Evolutionary conservation across 192 early-diverging fungal genomes (phyloP).

Genomic region (Phycomyces nitens): DNA sequence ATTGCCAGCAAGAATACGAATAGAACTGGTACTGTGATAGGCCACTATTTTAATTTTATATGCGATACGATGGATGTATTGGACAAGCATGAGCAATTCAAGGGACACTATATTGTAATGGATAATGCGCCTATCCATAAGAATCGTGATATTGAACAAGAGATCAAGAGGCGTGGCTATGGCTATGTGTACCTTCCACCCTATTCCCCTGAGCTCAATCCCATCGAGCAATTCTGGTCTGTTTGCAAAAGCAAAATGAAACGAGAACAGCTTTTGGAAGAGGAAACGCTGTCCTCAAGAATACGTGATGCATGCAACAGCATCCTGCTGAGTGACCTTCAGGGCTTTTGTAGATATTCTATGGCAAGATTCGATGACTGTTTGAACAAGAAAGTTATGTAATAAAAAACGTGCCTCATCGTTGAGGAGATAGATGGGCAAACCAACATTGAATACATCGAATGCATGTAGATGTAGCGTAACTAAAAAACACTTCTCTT

Average conservation of each 20-base stretch:
- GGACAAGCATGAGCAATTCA: slow-evolving; percentile 1
- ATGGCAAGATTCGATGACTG: slow-evolving; percentile 2
- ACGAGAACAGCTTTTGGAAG: slow-evolving; percentile 5
- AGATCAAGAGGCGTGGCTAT: slow-evolving; percentile 10
- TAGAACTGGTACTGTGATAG: neutral
- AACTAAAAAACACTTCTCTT: too few relatives aligned
- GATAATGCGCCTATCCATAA: neutral
- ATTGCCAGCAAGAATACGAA: neutral
- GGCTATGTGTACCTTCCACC: slow-evolving; percentile 19
- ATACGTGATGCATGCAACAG: slow-evolving; percentile 11
- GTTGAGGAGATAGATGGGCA: too few relatives aligned
- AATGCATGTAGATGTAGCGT: too few relatives aligned
- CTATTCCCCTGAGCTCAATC: slow-evolving; percentile 23
- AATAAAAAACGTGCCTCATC: neutral
- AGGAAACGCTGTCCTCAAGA: slow-evolving; percentile 6
- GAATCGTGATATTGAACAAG: neutral
- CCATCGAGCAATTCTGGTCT: slow-evolving; percentile 27
- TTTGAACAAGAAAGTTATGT: neutral
- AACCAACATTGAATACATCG: too few relatives aligned
- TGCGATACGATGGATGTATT: neutral
- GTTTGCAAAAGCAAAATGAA: slow-evolving; percentile 12
- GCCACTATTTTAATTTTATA: neutral
- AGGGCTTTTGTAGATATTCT: slow-evolving; percentile 4
- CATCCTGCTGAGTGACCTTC: neutral
- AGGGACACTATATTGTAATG: slow-evolving; percentile 12